Evolutionary conservation across 1,284 basidiomycete genomes (phyloP), one percentile per base, ranked within the genome.

Genomic region (Sporisorium reilianum): DNA sequence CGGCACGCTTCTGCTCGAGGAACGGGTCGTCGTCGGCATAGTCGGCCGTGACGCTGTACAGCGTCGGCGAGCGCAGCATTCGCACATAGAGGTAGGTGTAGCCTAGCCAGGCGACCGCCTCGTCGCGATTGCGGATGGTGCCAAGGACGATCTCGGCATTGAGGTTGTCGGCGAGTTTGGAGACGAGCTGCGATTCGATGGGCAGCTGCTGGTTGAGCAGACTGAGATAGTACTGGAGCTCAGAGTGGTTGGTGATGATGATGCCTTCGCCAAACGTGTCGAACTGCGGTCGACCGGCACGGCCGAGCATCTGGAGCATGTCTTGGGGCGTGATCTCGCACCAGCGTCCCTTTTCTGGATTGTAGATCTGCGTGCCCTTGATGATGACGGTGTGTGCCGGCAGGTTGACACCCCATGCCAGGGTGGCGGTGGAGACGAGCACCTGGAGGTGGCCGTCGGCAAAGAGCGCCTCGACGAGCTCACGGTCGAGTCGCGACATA

Each of bases 341-440:
- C 97, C 96, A 99, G 9, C 93, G 91, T 23, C 97, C 97, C 87
- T 99, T 97, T 86, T 97, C 95, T 0, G 97, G 97, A 85, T 97
- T 97, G 87, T 99, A 99, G 72, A 99, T 95, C 86, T 99, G 96
- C 0, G 97, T 99, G 36, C 97, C 97, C 85, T 99, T 99, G 89
- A 99, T 98, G 87, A 99, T 95, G 85, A 98, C 96, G 3, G 94
- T 93, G 80, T 99, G 97, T 0, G 96, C 96, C 1, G 97, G 97
- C 1, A 99, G 87, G 85, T 99, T 99, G 86, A 99, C 96, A 88
- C 97, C 97, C 97, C 97, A 99, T 0, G 97, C 96, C 16, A 99
- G 90, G 0, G 97, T 99, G 6, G 96, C 97, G 0, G 97, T 99
- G 84, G 94, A 97, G 50, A 97, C 93, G 28, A 99, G 88, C 0